A percentile compares a stretch with the other conserved stretches of the same genome.
Evolutionary conservation across 2,329 filamentous ascomycete species (phyloP).

Genomic region (Pseudocercospora macadamiae): DNA sequence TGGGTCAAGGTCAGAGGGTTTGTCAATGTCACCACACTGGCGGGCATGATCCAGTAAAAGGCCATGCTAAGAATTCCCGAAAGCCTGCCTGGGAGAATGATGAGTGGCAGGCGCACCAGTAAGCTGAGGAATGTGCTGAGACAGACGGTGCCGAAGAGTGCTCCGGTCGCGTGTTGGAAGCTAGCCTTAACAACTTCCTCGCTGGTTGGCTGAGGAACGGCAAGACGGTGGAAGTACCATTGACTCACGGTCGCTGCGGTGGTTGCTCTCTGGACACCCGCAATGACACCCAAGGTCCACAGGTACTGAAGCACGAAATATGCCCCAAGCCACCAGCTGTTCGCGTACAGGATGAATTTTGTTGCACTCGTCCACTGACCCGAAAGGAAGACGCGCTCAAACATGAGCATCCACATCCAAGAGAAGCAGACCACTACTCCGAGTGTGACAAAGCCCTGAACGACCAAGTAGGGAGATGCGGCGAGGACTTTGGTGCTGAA

Average conservation of each 20-base stretch:
- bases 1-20: slow-evolving; percentile 93
- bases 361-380: slow-evolving; percentile 68
- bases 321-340: slow-evolving; percentile 92
- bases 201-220: slow-evolving; percentile 74
- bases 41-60: slow-evolving; percentile 79
- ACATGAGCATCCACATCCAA: slow-evolving; percentile 96
- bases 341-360: slow-evolving; percentile 80
- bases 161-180: slow-evolving; percentile 77
- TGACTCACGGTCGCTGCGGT: slow-evolving; percentile 95
- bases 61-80: slow-evolving; percentile 70
- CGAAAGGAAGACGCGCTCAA: slow-evolving; percentile 91
- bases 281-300: slow-evolving; percentile 87
- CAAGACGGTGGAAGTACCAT: slow-evolving; percentile 97
- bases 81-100: slow-evolving; percentile 77
- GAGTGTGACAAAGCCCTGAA: slow-evolving; percentile 80
- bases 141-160: slow-evolving; percentile 90
- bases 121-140: slow-evolving; percentile 81
- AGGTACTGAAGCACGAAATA: slow-evolving; percentile 94
- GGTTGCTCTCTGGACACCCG: slow-evolving; percentile 85
- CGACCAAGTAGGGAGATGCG: slow-evolving; percentile 78
- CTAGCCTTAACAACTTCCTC: slow-evolving; percentile 82
- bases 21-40: slow-evolving; percentile 80
- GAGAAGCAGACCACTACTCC: slow-evolving; percentile 81
- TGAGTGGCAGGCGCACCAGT: slow-evolving; percentile 78
- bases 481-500: slow-evolving; percentile 87